These are phyloP conservation scores for Saccharum spontaneum DNA, from an alignment of 176 grass and related monocot species.

Conservation along the genomic window DNA sequence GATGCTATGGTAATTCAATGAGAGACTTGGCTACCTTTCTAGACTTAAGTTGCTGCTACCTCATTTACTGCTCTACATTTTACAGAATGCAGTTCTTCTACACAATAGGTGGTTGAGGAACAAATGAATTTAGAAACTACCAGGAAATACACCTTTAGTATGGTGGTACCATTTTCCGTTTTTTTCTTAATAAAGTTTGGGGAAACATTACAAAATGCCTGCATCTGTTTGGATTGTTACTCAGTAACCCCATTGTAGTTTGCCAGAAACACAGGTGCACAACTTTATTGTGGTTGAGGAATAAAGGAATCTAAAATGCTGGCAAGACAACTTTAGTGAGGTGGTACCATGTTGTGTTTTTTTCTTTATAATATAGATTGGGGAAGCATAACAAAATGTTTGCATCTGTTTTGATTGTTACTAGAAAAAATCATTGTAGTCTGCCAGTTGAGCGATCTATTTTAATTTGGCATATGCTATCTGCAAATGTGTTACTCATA, in stretches of 20 bases:
- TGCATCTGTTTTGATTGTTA: slow-evolving; percentile 8
- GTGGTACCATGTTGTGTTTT: neutral
- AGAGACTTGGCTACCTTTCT: neutral
- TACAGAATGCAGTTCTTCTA: neutral
- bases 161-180: neutral
- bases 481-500: slow-evolving; percentile 14
- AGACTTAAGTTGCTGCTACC: neutral
- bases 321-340: neutral
- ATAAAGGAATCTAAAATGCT: neutral
- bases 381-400: neutral
- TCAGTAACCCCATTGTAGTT: neutral
- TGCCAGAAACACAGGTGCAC: neutral
- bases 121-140: neutral
- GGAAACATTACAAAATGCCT: neutral
- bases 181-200: neutral
- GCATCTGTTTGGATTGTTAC: neutral
- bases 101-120: neutral
- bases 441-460: slow-evolving; percentile 7
- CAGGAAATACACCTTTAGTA: neutral
- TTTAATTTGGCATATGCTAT: slow-evolving; percentile 5
- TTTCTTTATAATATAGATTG: neutral
- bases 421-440: neutral
- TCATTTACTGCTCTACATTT: neutral
- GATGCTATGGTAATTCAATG: neutral
- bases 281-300: neutral